Conservation (phyloP, 2,329 filamentous ascomycete species). For the Fusarium burgessii region DNA sequence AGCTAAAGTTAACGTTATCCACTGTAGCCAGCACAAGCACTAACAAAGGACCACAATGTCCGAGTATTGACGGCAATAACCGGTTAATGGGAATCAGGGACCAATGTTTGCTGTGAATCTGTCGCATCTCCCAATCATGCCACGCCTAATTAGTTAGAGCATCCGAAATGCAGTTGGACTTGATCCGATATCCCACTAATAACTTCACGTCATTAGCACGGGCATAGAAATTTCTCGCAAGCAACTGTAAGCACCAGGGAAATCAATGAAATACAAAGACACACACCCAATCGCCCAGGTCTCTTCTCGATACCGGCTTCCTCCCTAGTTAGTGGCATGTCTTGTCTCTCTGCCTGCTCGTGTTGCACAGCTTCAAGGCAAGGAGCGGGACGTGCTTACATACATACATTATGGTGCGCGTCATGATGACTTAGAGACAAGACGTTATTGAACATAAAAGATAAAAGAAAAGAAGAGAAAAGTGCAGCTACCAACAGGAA, state of each 20-base stretch:
- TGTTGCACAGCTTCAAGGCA: constrained; percentile 26
- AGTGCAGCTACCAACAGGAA: background rate
- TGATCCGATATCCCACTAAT: background rate
- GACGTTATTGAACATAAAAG: constrained; percentile 11
- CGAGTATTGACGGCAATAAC: constrained; percentile 19
- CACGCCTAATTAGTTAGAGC: constrained; percentile 11
- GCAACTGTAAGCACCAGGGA: background rate
- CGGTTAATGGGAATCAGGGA: constrained; percentile 5
- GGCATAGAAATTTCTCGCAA: constrained; percentile 4
- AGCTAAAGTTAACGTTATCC: constrained; percentile 12
- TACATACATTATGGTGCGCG: constrained; percentile 7
- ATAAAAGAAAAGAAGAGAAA: constrained; percentile 5
- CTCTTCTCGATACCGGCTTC: constrained; percentile 12
- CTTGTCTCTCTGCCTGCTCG: constrained; percentile 11
- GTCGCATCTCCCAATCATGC: constrained; percentile 22
- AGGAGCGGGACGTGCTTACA: constrained; percentile 26
- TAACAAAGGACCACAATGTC: background rate
- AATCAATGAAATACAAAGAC: background rate
- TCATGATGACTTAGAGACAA: constrained; percentile 31
- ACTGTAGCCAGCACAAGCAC: constrained; percentile 13
- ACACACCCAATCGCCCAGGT: constrained; percentile 27
- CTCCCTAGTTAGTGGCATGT: constrained; percentile 33
- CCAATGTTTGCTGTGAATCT: constrained; percentile 9
- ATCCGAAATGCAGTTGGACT: constrained; percentile 12
- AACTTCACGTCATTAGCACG: constrained; percentile 15